Base-by-base conservation (phyloP, 1,284 basidiomycete species). In the Heterobasidion annosum region DNA sequence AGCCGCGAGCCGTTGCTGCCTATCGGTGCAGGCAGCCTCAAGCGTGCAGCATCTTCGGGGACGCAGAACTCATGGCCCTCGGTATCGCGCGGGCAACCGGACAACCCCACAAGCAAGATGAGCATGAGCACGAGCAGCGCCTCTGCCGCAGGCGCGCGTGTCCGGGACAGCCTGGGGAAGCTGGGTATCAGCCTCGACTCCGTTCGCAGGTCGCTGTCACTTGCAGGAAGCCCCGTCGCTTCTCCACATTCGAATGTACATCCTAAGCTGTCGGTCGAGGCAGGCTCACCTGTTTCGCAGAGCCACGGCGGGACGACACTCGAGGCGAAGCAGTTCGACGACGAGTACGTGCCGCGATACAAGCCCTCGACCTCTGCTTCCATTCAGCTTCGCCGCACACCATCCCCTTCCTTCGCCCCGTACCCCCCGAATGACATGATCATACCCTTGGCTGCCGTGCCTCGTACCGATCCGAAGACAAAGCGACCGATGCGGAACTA, bases 1-100 rank as follows among this genome's bases (percentile, higher is more conserved):
- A 86, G 84, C 63, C 76, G 82, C 43, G 85, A 88, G 58, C 83
- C 83, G 1, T 70, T 88, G 48, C 72, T 88, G 2, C 83, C 85
- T 8, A 68, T 78, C 34, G 68, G 67, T 46, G 67, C 62, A 44
- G 54, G 34, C 19, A 44, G 54, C 1, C 62, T 60, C 34, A 48
- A 59, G 1, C 52, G 59, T 33, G 64, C 55, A 5, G 55, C 51
- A 34, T 60, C 59, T 9, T 9, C 34, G 19, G 34, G 18, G 33
- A 60, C 58, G n/a, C 55, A 57, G 35, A 51, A 58, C 53, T 56
- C 63, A 8, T 62, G 50, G 42, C 59, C 51, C 19, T 59, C 49
- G 51, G 63, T 59, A 3, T 56, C 61, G 2, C 64, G 65, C 10
- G 67, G 66, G 8, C 63, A 68, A 1, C 57, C 67, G 35, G 57